Evolutionary conservation across 129 eudicot species (phyloP).

Genomic region (Oenanthe sinensis): DNA sequence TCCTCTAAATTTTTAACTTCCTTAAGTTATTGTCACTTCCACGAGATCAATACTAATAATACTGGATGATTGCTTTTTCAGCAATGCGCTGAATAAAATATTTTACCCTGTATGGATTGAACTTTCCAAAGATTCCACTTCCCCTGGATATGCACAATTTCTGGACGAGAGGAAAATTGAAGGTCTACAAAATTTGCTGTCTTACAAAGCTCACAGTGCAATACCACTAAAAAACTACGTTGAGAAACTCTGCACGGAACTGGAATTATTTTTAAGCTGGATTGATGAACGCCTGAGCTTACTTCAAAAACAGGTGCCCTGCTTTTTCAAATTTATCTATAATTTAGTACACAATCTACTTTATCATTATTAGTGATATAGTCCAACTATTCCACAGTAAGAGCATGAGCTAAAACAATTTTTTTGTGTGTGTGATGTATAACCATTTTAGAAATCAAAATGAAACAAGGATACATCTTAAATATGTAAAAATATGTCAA

Average conservation of each 20-base stretch:
- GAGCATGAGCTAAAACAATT: background rate
- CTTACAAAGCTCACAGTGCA: slow-evolving; percentile 26
- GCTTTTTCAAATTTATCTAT: background rate
- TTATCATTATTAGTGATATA: background rate
- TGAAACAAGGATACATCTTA: background rate
- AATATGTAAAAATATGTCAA: background rate
- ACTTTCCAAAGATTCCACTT: slow-evolving; percentile 26
- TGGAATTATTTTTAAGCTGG: slow-evolving; percentile 36
- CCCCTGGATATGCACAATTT: slow-evolving; percentile 32
- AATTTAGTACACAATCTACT: background rate
- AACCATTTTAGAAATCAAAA: background rate
- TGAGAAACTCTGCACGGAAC: slow-evolving; percentile 40
- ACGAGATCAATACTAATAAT: background rate
- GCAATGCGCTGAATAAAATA: slow-evolving; percentile 62
- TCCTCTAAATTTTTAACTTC: background rate
- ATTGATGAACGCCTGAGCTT: slow-evolving; percentile 44
- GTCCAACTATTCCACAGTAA: background rate
- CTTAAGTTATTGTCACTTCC: background rate
- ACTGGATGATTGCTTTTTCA: slow-evolving; percentile 26
- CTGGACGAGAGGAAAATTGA: slow-evolving; percentile 59
- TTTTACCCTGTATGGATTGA: slow-evolving; percentile 48
- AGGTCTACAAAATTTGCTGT: slow-evolving; percentile 50
- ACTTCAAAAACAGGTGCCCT: slow-evolving; percentile 62
- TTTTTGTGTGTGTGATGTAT: background rate
- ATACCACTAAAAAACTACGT: slow-evolving; percentile 29